Conservation (phyloP, 306 rosid genomes). For the Pueraria montana region DNA sequence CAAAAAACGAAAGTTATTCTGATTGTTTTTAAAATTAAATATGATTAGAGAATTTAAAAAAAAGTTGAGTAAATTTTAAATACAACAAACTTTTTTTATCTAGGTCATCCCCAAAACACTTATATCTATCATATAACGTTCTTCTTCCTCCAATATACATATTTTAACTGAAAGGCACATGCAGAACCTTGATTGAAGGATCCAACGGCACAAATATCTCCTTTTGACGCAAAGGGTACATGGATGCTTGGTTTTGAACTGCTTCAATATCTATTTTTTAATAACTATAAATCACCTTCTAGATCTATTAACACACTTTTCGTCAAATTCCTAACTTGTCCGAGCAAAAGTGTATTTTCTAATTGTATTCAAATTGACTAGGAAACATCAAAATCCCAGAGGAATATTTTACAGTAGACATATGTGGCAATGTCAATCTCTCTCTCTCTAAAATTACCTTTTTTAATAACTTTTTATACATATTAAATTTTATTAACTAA, state of each 20-base stretch:
- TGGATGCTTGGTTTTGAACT: constrained; percentile 43
- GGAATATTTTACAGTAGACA: neutral
- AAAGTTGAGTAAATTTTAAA: neutral
- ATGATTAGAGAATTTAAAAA: too few species aligned
- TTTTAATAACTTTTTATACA: too few species aligned
- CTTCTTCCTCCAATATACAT: neutral
- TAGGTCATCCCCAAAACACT: neutral
- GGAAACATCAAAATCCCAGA: neutral
- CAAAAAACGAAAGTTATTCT: too few species aligned
- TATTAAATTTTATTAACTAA: too few species aligned
- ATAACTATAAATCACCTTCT: constrained; percentile 24
- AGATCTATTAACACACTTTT: constrained; percentile 36
- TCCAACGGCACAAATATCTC: constrained; percentile 29
- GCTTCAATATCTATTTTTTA: neutral
- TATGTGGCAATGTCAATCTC: too few species aligned
- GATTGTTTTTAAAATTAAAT: too few species aligned
- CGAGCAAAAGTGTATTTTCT: constrained; percentile 27
- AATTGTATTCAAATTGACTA: neutral
- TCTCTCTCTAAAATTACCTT: too few species aligned
- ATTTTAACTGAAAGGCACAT: constrained; percentile 47
- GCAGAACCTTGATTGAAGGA: constrained; percentile 38
- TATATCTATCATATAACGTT: neutral
- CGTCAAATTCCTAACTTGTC: constrained; percentile 37
- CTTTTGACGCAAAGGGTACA: constrained; percentile 50
- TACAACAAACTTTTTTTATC: neutral